Evolutionary conservation across 805 yeast genomes (phyloP).

Genomic region (Cyberlindnera xishuangbannaensis): DNA sequence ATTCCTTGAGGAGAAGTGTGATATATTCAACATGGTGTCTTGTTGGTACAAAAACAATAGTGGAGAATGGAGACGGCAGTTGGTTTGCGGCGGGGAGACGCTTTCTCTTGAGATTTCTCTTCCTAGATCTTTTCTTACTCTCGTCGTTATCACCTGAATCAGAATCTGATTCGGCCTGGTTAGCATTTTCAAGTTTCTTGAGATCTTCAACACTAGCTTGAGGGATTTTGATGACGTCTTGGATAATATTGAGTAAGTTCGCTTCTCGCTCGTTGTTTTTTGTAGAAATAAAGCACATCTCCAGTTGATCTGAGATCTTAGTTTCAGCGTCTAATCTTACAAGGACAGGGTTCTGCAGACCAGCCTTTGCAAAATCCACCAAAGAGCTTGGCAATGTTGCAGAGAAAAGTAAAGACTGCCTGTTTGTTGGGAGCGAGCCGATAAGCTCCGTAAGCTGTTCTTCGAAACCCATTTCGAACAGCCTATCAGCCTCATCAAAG

Average conservation of each 20-base stretch:
- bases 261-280: conserved; percentile 90
- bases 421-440: conserved; percentile 70
- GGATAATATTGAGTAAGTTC: conserved; percentile 66
- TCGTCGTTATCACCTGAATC: conserved; percentile 44
- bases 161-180: conserved; percentile 36
- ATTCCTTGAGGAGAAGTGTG: conserved; percentile 57
- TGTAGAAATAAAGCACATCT: conserved; percentile 79
- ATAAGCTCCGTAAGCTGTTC: conserved; percentile 88
- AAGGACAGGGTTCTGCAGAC: conserved; percentile 84
- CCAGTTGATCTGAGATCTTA: conserved; percentile 83
- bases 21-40: conserved; percentile 96
- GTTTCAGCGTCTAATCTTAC: conserved; percentile 91
- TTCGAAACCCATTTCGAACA: conserved; percentile 94
- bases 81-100: conserved; percentile 75
- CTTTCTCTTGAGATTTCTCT: conserved; percentile 40
- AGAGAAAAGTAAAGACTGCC: conserved; percentile 87
- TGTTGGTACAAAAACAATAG: conserved; percentile 93
- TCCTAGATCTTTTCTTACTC: conserved; percentile 26
- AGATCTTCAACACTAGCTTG: conserved; percentile 67
- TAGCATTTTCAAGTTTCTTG: conserved; percentile 43
- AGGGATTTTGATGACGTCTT: conserved; percentile 82
- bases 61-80: conserved; percentile 78
- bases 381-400: conserved; percentile 91
- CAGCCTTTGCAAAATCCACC: conserved; percentile 97
- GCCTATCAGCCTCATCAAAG: conserved; percentile 95